Percentiles rank a stretch among this genome's conserved stretches.
These are phyloP conservation scores for Epichloe festucae DNA, from an alignment of 2,329 filamentous ascomycete species.

Conservation along the genomic window DNA sequence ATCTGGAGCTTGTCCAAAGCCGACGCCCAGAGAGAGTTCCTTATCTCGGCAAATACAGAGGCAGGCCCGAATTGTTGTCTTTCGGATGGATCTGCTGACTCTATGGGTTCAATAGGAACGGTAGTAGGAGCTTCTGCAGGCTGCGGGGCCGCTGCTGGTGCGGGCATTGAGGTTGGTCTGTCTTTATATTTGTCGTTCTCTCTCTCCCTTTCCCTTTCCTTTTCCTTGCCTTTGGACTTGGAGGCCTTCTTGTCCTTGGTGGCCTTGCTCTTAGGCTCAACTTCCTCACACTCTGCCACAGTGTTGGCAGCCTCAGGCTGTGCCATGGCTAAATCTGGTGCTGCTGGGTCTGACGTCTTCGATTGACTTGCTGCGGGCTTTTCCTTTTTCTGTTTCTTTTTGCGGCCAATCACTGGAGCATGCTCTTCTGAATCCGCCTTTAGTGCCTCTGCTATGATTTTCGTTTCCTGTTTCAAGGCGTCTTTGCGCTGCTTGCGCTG, in stretches of 20 bases:
- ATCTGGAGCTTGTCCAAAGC: slow-evolving; percentile 23
- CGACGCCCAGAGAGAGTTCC: slow-evolving; percentile 19
- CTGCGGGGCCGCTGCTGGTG: background rate
- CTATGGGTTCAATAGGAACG: slow-evolving; percentile 8
- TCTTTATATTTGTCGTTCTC: slow-evolving; percentile 7
- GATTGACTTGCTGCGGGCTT: slow-evolving; percentile 23
- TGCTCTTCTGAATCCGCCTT: slow-evolving; percentile 43
- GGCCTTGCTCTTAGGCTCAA: slow-evolving; percentile 16
- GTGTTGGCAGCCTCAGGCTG: background rate
- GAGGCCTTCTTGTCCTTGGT: slow-evolving; percentile 18
- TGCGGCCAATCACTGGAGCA: slow-evolving; percentile 64
- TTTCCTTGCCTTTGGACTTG: slow-evolving; percentile 18
- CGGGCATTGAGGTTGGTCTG: slow-evolving; percentile 1
- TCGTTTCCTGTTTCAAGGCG: slow-evolving; percentile 49
- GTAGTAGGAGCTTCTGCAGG: slow-evolving; percentile 9
- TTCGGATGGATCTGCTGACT: slow-evolving; percentile 13
- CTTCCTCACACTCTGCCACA: slow-evolving; percentile 5
- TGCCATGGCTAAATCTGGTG: background rate
- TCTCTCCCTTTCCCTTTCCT: slow-evolving; percentile 3
- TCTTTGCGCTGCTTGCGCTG: slow-evolving; percentile 65
- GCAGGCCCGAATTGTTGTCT: slow-evolving; percentile 19
- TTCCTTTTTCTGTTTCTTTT: slow-evolving; percentile 82
- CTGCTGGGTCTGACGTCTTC: background rate
- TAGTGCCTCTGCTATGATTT: slow-evolving; percentile 36
- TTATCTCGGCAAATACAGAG: slow-evolving; percentile 24